A percentile compares a stretch with the other conserved stretches of the same genome.
Evolutionary conservation across 108 stramenopile genomes (phyloP).

Genomic region (Skeletonema marinoi): DNA sequence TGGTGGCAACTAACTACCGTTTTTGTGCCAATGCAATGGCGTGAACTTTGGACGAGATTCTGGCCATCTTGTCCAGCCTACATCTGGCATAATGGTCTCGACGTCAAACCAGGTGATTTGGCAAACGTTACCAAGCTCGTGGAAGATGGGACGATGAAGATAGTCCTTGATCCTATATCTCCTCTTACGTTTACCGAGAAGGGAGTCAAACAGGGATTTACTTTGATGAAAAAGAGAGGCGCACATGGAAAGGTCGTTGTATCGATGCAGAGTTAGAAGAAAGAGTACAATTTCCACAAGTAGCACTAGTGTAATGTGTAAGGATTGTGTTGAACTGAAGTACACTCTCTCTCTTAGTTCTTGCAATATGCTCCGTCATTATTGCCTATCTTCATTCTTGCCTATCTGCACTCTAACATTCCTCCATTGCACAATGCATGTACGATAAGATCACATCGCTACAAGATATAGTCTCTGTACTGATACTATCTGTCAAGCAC

Average conservation of each 20-base stretch:
- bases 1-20: conserved; percentile 44
- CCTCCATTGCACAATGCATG: conserved; percentile 12
- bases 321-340: no score
- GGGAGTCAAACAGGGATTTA: conserved; percentile 67
- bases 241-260: conserved; percentile 74
- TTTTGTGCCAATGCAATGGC: conserved; percentile 44
- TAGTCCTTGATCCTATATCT: conserved; percentile 66
- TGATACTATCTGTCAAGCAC: not conserved
- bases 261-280: not conserved
- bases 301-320: no score
- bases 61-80: conserved; percentile 26
- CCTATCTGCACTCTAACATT: not conserved
- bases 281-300: not conserved
- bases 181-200: conserved; percentile 72
- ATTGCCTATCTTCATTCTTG: no score
- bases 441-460: conserved; percentile 4
- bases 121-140: conserved; percentile 37
- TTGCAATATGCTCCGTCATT: no score
- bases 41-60: conserved; percentile 33
- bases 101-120: conserved; percentile 24
- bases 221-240: conserved; percentile 53
- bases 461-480: conserved; percentile 10
- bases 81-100: conserved; percentile 22
- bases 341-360: no score
- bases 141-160: conserved; percentile 53